Conservation (phyloP, 164 flowering plant species). For the Liquidambar formosana region DNA sequence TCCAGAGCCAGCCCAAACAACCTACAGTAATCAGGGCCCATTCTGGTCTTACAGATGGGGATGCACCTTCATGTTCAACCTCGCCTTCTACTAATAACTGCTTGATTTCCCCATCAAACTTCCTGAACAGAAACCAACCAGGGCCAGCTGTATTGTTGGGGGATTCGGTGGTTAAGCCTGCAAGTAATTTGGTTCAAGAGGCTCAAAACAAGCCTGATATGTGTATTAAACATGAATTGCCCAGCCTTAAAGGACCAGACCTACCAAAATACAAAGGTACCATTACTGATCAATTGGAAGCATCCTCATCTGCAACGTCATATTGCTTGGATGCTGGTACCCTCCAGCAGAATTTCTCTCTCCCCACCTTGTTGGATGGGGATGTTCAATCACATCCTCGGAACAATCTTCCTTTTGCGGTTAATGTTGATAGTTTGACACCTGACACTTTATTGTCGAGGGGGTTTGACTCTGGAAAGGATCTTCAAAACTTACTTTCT, state of each 20-base stretch:
- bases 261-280: constrained; percentile 47
- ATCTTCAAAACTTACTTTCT: constrained; percentile 80
- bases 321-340: constrained; percentile 76
- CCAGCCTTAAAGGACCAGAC: constrained; percentile 53
- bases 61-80: constrained; percentile 85
- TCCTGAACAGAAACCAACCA: constrained; percentile 54
- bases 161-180: constrained; percentile 45
- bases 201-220: constrained; percentile 53
- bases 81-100: constrained; percentile 78
- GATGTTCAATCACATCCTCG: constrained; percentile 68
- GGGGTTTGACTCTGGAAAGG: constrained; percentile 82
- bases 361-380: constrained; percentile 64
- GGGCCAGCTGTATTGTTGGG: constrained; percentile 35
- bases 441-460: constrained; percentile 82
- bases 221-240: constrained; percentile 52
- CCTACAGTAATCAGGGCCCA: constrained; percentile 36
- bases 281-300: constrained; percentile 72
- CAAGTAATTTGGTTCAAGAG: constrained; percentile 52
- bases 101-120: constrained; percentile 51
- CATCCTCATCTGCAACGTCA: constrained; percentile 80
- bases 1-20: constrained; percentile 47
- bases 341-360: constrained; percentile 54
- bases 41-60: constrained; percentile 70
- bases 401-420: constrained; percentile 60
- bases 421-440: constrained; percentile 60